Evolutionary conservation across 225 moss, liverwort and hornwort genomes (phyloP).

Genomic region (Pseudoscleropodium purum): DNA sequence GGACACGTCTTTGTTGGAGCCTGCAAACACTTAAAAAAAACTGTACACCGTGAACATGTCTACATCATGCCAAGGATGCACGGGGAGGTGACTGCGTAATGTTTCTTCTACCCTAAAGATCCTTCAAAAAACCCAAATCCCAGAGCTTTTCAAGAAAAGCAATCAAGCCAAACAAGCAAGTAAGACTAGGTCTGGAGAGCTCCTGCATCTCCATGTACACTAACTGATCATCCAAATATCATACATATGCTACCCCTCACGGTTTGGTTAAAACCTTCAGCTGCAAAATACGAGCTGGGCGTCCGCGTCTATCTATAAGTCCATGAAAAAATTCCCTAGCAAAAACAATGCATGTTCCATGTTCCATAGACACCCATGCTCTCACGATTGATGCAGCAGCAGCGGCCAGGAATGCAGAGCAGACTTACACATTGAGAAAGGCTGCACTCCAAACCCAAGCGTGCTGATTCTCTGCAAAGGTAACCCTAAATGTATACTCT

Average conservation of each 20-base stretch:
- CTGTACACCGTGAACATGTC: not conserved
- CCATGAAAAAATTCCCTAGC: not conserved
- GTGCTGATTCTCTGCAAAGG: not conserved
- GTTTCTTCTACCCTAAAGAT: constrained; percentile 17
- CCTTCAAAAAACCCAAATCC: constrained; percentile 4
- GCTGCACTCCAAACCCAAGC: not conserved
- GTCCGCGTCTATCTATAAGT: not conserved
- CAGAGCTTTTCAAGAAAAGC: constrained; percentile 6
- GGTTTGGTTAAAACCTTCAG: not conserved
- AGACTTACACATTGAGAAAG: not conserved
- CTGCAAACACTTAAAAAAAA: constrained; percentile 7
- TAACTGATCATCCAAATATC: constrained; percentile 12
- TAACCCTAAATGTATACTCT: not conserved
- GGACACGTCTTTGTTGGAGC: constrained; percentile 10
- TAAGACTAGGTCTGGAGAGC: constrained; percentile 1
- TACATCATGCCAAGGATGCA: constrained; percentile 24
- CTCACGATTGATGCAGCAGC: not conserved
- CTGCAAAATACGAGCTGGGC: not conserved
- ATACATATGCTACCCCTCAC: constrained; percentile 19
- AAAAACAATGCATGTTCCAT: not conserved
- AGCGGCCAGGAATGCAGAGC: not conserved
- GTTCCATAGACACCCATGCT: not conserved
- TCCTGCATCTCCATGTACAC: not conserved
- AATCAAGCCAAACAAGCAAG: constrained; percentile 11
- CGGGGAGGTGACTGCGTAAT: constrained; percentile 17